Evolutionary conservation across 2,329 filamentous ascomycete species (phyloP), one percentile per base, ranked within the genome.

Genomic region (Hymenoscyphus repandus): DNA sequence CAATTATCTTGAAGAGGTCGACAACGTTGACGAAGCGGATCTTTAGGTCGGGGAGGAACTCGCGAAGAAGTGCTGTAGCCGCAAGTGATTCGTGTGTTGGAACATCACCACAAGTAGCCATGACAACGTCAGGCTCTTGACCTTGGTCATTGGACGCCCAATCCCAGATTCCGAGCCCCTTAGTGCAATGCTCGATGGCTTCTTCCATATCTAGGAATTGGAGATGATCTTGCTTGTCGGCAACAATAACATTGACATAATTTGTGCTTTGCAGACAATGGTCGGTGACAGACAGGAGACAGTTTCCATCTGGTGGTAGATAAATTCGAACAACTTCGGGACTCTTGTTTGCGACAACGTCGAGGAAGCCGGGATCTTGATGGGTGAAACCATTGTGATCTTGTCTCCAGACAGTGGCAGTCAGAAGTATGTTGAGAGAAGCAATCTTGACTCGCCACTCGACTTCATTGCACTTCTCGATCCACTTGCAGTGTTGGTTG

Each of bases 341-440:
- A 57, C 80, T 85, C 72, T 90, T 90, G 73, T 91, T 90, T 58
- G 82, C 83, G 2, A 91, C 79, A 0, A 90, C 83, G 57, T 90
- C 86, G 11, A 91, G 77, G 76, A 91, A 91, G 36, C 86, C 86
- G 0, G 86, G 87, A 57, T 90, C 86, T 66, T 90, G 86, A 65
- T 90, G 86, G 0, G 85, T 90, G 70, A 91, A 91, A 33, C 87
- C 87, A 62, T 90, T 91, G 73, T 90, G 87, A 58, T 90, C 87
- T 71, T 90, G 87, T 61, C 87, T 74, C 87, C 86, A 90, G 51
- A 90, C 86, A 6, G 88, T 87, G 1, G 85, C 82, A 1, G 87
- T 90, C 48, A 90, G 75, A 12, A 91, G 77, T 58, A 90, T 90
- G 70, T 91, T 91, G 60, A 91, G 79, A 0, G 86, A 90, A 7